A percentile compares a stretch with the other conserved stretches of the same genome.
These are phyloP conservation scores for Colletotrichum tropicicola DNA, from an alignment of 2,329 filamentous ascomycete species.

Conservation along the genomic window DNA sequence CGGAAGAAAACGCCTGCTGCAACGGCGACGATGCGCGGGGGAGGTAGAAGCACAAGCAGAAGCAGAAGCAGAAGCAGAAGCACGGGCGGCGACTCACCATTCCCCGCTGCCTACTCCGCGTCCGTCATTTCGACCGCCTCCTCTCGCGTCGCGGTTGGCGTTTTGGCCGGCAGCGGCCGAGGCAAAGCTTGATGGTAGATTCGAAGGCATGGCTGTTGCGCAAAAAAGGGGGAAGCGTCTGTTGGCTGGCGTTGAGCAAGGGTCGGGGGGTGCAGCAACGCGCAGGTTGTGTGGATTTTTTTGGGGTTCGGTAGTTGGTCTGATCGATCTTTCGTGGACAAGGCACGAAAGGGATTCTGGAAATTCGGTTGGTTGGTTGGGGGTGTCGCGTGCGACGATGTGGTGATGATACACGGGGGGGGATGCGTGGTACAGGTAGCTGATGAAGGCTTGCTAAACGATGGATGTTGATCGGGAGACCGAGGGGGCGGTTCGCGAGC, in stretches of 20 bases:
- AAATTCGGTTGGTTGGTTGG: not conserved
- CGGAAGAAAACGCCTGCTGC: not conserved
- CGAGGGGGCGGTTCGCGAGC: conserved; percentile 24
- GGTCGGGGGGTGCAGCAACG: conserved; percentile 9
- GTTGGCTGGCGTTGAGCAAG: conserved; percentile 5
- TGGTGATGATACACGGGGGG: conserved; percentile 24
- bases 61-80: not conserved
- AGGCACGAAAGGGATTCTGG: conserved; percentile 24
- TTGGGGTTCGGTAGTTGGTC: conserved; percentile 12
- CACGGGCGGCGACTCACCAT: conserved; percentile 66
- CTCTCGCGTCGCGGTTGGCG: conserved; percentile 66
- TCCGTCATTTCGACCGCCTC: conserved; percentile 66
- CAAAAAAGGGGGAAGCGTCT: not conserved
- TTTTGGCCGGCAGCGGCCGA: conserved; percentile 83
- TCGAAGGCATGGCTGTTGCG: conserved; percentile 68
- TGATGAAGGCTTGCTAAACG: conserved; percentile 33
- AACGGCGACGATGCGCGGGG: not conserved
- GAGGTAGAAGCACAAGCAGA: not conserved
- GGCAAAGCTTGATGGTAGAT: conserved; percentile 84
- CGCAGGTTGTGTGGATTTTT: conserved; percentile 13
- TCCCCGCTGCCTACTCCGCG: conserved; percentile 70
- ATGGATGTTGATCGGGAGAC: conserved; percentile 29
- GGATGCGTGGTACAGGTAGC: conserved; percentile 28
- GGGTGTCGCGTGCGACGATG: conserved; percentile 17
- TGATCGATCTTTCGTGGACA: conserved; percentile 29